Percentiles rank a stretch among this genome's conserved stretches.
phyloP scores from a whole-genome alignment of 331 rosid species.

The Prunus yedoensis region DNA sequence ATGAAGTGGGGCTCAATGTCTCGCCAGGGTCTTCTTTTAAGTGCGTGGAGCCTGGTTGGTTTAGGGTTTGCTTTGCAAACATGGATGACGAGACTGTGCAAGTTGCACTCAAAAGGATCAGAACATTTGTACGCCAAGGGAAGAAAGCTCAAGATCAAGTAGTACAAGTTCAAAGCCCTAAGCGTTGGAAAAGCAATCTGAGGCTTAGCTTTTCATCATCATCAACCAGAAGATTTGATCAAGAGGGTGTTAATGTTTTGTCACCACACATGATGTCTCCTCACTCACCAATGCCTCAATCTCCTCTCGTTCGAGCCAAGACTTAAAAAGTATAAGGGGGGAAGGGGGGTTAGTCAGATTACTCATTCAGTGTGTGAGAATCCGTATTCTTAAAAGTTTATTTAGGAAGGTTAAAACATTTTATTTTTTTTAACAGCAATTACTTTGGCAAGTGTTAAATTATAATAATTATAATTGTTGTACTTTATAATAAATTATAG shows the following conservation, averaged over 20 bases:
- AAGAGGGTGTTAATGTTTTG: conserved; percentile 30
- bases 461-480: too few species aligned
- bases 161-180: background rate
- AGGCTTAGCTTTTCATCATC: conserved; percentile 49
- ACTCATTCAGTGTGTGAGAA: too few species aligned
- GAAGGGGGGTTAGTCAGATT: too few species aligned
- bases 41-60: conserved; percentile 88
- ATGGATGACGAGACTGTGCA: conserved; percentile 72
- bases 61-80: conserved; percentile 88
- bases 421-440: too few species aligned
- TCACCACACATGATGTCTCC: conserved; percentile 64
- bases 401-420: too few species aligned
- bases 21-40: conserved; percentile 88
- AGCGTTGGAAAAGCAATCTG: conserved; percentile 41
- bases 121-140: conserved; percentile 45
- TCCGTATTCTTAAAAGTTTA: too few species aligned
- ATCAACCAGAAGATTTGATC: conserved; percentile 43
- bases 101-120: conserved; percentile 61
- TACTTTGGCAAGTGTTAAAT: too few species aligned
- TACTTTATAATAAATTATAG: too few species aligned
- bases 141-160: conserved; percentile 6
- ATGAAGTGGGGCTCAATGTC: conserved; percentile 78
- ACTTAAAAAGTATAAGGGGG: conserved; percentile 8
- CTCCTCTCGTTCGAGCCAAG: conserved; percentile 69
- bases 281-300: conserved; percentile 67